phyloP scores from a whole-genome alignment of 352 stramenopile species.

The Phytophthora tubulina region DNA sequence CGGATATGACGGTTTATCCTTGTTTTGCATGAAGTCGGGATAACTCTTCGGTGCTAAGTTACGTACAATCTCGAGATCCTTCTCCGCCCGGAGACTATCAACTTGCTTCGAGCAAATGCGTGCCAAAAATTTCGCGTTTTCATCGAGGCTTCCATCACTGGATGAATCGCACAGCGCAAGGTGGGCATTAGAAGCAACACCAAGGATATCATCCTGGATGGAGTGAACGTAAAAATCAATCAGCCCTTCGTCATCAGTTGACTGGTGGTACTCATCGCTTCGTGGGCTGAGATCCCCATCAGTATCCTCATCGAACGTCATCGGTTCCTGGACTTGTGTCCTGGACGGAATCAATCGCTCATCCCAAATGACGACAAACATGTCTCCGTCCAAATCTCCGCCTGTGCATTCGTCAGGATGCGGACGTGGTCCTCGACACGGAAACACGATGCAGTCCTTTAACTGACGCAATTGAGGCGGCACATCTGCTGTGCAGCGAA shows the following conservation, averaged over 20 bases:
- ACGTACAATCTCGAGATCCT: conserved; percentile 66
- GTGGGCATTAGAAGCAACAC: conserved; percentile 82
- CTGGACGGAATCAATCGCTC: conserved; percentile 64
- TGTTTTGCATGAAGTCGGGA: conserved; percentile 87
- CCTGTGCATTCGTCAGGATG: conserved; percentile 86
- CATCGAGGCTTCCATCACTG: conserved; percentile 55
- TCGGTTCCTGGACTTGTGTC: conserved; percentile 54
- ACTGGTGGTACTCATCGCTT: conserved; percentile 38
- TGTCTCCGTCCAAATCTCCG: conserved; percentile 83
- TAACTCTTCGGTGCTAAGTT: conserved; percentile 63
- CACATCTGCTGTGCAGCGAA: conserved; percentile 63
- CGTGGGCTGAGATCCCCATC: conserved; percentile 24
- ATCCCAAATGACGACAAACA: conserved; percentile 89
- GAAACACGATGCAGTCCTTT: conserved; percentile 83
- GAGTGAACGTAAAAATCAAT: conserved; percentile 82
- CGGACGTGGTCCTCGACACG: conserved; percentile 66
- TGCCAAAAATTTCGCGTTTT: conserved; percentile 61
- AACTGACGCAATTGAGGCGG: conserved; percentile 55
- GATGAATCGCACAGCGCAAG: conserved; percentile 70
- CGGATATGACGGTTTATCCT: conserved; percentile 66
- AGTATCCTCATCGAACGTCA: conserved; percentile 52
- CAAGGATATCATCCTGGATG: conserved; percentile 78
- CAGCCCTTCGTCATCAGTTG: conserved; percentile 56
- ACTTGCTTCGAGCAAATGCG: conserved; percentile 80
- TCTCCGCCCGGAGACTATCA: conserved; percentile 68